A percentile compares a stretch with the other conserved stretches of the same genome.
These are phyloP conservation scores for Talaromyces rugulosus DNA, from an alignment of 2,329 filamentous ascomycete species.

Conservation along the genomic window DNA sequence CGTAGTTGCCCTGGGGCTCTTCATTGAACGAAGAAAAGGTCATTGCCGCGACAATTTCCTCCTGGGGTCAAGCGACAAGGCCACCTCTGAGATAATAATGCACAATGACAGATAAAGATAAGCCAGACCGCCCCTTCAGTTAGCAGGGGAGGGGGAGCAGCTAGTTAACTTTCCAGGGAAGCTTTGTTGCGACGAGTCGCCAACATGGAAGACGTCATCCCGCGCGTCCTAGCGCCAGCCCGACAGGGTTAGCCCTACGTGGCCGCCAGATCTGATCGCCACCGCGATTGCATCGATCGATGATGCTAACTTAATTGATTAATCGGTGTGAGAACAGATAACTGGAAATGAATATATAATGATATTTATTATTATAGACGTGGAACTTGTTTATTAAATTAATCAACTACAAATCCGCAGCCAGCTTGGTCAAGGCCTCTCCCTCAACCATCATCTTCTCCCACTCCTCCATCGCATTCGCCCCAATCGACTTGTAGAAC, in stretches of 20 bases:
- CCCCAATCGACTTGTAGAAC: conserved; percentile 63
- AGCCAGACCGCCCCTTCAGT: neutral
- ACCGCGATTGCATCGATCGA: neutral
- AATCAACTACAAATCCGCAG: conserved; percentile 18
- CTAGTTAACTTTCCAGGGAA: neutral
- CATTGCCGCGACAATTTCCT: conserved; percentile 19
- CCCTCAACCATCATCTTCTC: conserved; percentile 48
- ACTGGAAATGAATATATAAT: neutral
- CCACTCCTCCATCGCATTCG: conserved; percentile 45
- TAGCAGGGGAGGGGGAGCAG: neutral
- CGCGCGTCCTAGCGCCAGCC: neutral
- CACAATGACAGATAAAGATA: neutral
- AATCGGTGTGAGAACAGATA: neutral
- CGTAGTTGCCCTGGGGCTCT: conserved; percentile 50
- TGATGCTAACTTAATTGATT: neutral
- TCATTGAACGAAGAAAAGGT: conserved; percentile 24
- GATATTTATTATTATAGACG: neutral
- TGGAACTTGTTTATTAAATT: neutral
- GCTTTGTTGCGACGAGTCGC: neutral
- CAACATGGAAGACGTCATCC: neutral
- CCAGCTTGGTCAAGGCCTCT: conserved; percentile 39
- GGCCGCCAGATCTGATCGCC: neutral
- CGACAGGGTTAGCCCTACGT: neutral
- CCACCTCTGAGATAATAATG: neutral
- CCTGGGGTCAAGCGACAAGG: neutral